Evolutionary conservation across 2,329 filamentous ascomycete genomes (phyloP).

Genomic region (Pseudovirgaria hyperparasitica): DNA sequence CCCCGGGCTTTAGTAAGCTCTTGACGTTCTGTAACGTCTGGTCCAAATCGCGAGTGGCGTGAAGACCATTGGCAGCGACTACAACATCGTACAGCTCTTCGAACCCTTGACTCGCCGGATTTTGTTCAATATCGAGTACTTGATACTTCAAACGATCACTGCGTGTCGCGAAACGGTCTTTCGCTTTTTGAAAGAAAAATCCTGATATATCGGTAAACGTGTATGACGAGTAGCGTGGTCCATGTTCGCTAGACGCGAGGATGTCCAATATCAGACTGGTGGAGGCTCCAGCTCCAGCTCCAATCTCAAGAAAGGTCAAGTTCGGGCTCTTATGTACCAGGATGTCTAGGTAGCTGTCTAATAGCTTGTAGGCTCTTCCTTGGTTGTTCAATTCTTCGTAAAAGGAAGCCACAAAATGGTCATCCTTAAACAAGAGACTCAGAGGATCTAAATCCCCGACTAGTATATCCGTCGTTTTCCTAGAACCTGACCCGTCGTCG

Average conservation of each 20-base stretch:
- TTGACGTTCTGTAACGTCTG: constrained; percentile 4
- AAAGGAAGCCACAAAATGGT: too few species aligned
- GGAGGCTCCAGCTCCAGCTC: constrained; percentile 5
- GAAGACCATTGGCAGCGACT: constrained; percentile 2
- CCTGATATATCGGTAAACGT: constrained; percentile 7
- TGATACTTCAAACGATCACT: constrained; percentile 1
- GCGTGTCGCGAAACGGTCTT: constrained; percentile 1
- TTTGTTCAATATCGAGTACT: constrained; percentile 1
- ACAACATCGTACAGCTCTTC: constrained; percentile 3
- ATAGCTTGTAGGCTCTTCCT: background rate
- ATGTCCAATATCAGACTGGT: constrained; percentile 1
- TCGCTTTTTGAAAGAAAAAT: constrained; percentile 1
- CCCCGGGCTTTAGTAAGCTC: constrained; percentile 20
- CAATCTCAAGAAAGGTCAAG: constrained; percentile 7
- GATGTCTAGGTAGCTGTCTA: constrained; percentile 3
- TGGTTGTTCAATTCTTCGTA: too few species aligned
- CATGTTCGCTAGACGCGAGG: background rate
- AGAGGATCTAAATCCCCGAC: constrained; percentile 4
- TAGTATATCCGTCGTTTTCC: constrained; percentile 2
- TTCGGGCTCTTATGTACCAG: constrained; percentile 5
- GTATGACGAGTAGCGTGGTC: constrained; percentile 5
- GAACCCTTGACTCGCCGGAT: constrained; percentile 2
- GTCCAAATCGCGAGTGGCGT: constrained; percentile 3
- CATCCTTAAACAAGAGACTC: too few species aligned
- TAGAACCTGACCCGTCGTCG: background rate